Evolutionary conservation across 2,329 filamentous ascomycete genomes (phyloP).

Genomic region (Colletotrichum chlorophyti): DNA sequence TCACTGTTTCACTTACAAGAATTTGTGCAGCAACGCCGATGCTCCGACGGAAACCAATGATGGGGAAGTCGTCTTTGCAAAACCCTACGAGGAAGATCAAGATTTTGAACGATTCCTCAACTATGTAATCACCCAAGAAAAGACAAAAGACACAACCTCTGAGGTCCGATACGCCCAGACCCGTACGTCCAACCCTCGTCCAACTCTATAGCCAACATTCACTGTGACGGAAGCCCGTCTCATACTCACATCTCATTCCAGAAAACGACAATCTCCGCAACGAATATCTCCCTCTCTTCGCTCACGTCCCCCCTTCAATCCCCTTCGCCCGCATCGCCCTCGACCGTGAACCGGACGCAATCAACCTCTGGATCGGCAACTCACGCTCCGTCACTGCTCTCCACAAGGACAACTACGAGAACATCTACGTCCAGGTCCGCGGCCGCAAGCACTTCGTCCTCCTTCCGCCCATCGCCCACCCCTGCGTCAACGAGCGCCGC

Average conservation of each 20-base stretch:
- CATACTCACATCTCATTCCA: slow-evolving; percentile 34
- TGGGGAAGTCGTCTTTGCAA: slow-evolving; percentile 64
- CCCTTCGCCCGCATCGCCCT: slow-evolving; percentile 78
- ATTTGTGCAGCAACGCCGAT: slow-evolving; percentile 51
- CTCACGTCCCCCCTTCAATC: slow-evolving; percentile 68
- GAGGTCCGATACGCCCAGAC: slow-evolving; percentile 79
- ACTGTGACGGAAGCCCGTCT: too few species aligned
- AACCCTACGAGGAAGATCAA: slow-evolving; percentile 73
- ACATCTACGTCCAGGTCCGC: slow-evolving; percentile 79
- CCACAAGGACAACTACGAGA: slow-evolving; percentile 87
- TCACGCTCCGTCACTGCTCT: slow-evolving; percentile 72
- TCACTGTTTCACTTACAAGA: slow-evolving; percentile 12
- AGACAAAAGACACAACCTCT: slow-evolving; percentile 30
- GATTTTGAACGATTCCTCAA: slow-evolving; percentile 68
- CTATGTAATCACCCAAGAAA: slow-evolving; percentile 55
- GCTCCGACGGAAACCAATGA: slow-evolving; percentile 52
- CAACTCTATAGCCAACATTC: neutral
- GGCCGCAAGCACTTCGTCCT: slow-evolving; percentile 79
- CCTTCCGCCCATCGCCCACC: slow-evolving; percentile 73
- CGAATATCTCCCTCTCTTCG: slow-evolving; percentile 71
- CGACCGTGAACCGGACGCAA: slow-evolving; percentile 68
- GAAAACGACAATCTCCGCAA: slow-evolving; percentile 83
- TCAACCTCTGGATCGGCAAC: slow-evolving; percentile 86
- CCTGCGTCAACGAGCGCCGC: slow-evolving; percentile 70
- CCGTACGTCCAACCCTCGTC: slow-evolving; percentile 49